Base-by-base conservation (phyloP, 1,284 basidiomycete genomes). In the Phlebopus sp. region DNA sequence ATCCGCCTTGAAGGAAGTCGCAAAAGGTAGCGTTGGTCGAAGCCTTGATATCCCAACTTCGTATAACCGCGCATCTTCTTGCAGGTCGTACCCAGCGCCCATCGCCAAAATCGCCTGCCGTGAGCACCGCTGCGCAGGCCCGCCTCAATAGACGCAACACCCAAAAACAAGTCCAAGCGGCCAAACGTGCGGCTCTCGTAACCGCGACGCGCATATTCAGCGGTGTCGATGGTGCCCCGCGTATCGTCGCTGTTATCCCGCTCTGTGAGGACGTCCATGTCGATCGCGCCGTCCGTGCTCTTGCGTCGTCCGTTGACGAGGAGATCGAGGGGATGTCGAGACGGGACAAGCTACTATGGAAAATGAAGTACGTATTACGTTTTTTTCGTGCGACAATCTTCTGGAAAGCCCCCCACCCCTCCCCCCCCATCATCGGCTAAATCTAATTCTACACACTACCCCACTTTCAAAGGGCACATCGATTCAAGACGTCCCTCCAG, bases 401-500 rank as follows among this genome's bases (percentile, higher is more conserved):
- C 10, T n/a, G 4, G 23, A 15, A 43, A 25, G 14, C 14, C n/a
- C n/a, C n/a, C n/a, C n/a, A n/a, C n/a, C n/a, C n/a, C n/a, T n/a
- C n/a, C n/a, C n/a, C n/a, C n/a, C n/a, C n/a, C n/a, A n/a, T n/a
- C 14, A 18, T 8, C 18, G 19, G 2, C 43, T 41, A 29, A 51
- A n/a, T n/a, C n/a, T 42, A 42, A 25, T 14, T 56, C n/a, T 46
- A 51, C 18, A 39, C 35, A 23, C 21, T n/a, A n/a, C n/a, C n/a
- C n/a, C n/a, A n/a, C n/a, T n/a, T n/a, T n/a, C 36, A 19, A 51
- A 91, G 90, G 60, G 88, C 84, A 36, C 86, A 89, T 38, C 81
- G 91, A 9, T 97, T 93, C 76, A 92, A 90, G 67, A 92, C 94
- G 0, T 88, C 85, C 3, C 71, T 97, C 1, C 93, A 97, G 61